Evolutionary conservation across 805 yeast species (phyloP).

Genomic region (Candida boidinii): DNA sequence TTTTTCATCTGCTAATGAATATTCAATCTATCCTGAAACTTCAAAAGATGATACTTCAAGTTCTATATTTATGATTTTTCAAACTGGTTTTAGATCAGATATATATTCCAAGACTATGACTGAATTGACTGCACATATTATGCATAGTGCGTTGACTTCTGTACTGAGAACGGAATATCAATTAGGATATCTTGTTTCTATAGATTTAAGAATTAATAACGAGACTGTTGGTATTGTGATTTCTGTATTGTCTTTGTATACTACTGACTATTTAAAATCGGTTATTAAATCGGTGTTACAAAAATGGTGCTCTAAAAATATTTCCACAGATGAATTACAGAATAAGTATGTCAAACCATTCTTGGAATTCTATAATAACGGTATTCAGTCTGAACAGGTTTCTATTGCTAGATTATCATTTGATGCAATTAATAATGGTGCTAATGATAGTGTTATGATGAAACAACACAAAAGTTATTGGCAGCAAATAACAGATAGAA

Average conservation of each 20-base stretch:
- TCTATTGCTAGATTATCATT: constrained; percentile 19
- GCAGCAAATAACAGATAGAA: constrained; percentile 40
- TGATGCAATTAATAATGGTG: constrained; percentile 14
- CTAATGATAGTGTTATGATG: constrained; percentile 15
- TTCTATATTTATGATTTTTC: constrained; percentile 45
- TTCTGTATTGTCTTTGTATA: constrained; percentile 43
- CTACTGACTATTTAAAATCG: constrained; percentile 30
- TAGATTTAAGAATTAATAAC: constrained; percentile 45
- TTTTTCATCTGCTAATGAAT: no score
- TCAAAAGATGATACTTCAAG: constrained; percentile 41
- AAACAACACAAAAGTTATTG: constrained; percentile 37
- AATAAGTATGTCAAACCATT: constrained; percentile 28
- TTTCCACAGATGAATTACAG: constrained; percentile 29
- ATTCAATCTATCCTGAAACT: constrained; percentile 25
- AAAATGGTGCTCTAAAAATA: constrained; percentile 27
- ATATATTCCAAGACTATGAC: constrained; percentile 29
- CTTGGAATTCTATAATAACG: constrained; percentile 15
- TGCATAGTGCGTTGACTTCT: constrained; percentile 33
- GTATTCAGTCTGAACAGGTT: no score
- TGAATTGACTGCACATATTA: constrained; percentile 34
- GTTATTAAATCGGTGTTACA: constrained; percentile 41
- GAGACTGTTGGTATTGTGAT: constrained; percentile 52
- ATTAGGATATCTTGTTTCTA: constrained; percentile 54
- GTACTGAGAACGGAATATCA: constrained; percentile 48
- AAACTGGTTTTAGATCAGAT: constrained; percentile 42